A percentile compares a stretch with the other conserved stretches of the same genome.
Conservation (phyloP, 441 rosid species). For the Populus hybrid region DNA sequence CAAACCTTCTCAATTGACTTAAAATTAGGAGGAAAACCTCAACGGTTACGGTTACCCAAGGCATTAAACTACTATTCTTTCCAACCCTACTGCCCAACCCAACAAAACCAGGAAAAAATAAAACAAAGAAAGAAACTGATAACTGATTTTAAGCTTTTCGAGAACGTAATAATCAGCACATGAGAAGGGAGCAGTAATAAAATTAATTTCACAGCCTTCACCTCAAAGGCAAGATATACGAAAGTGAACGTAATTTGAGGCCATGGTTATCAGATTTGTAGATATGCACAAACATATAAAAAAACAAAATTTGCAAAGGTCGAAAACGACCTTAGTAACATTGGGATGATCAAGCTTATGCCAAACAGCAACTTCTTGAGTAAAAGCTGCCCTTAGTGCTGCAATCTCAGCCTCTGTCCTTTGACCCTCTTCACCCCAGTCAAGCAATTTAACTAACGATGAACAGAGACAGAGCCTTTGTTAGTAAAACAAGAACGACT, state of each 20-base stretch:
- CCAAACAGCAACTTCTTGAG: slow-evolving; percentile 97
- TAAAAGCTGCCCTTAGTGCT: slow-evolving; percentile 68
- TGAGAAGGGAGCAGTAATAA: not conserved
- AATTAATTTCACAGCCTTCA: not conserved
- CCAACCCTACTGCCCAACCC: not conserved
- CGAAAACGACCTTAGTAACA: slow-evolving; percentile 75
- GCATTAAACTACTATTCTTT: not conserved
- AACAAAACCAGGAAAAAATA: not conserved
- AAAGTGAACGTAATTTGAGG: not conserved
- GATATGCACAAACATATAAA: not conserved
- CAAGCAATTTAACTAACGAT: slow-evolving; percentile 80
- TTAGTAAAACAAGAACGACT: slow-evolving; percentile 11
- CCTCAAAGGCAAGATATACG: not conserved
- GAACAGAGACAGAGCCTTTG: slow-evolving; percentile 17
- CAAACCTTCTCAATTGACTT: not conserved
- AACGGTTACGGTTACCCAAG: not conserved
- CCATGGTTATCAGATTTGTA: not conserved
- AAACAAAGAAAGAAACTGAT: not conserved
- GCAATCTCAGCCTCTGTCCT: slow-evolving; percentile 87
- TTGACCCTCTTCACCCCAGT: slow-evolving; percentile 99
- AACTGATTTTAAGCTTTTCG: not conserved
- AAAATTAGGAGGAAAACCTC: not conserved
- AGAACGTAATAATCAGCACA: not conserved
- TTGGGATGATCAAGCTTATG: slow-evolving; percentile 95
- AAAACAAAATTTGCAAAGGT: not conserved